Percentiles rank a stretch among this genome's conserved stretches.
Conservation (phyloP, 2,329 filamentous ascomycete species). For the Fusarium beomiforme region DNA sequence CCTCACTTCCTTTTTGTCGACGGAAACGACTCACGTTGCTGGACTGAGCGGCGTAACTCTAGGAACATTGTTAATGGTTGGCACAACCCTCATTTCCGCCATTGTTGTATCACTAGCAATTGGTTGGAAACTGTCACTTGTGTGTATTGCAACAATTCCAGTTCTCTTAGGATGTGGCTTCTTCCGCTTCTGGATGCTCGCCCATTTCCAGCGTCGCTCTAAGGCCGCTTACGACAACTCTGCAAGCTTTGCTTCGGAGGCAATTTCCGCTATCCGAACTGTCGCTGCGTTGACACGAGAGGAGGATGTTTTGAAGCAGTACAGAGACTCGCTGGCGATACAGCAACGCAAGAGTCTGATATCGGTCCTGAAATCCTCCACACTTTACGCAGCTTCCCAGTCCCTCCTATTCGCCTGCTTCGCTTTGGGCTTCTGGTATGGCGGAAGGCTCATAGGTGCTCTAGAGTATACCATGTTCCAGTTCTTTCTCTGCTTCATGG, state of each 20-base stretch:
- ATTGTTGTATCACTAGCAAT: conserved; percentile 76
- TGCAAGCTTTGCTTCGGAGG: conserved; percentile 90
- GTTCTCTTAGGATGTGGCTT: conserved; percentile 84
- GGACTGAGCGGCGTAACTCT: conserved; percentile 89
- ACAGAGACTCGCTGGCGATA: conserved; percentile 70
- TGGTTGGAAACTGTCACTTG: conserved; percentile 88
- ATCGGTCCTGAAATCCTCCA: conserved; percentile 79
- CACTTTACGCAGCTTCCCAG: conserved; percentile 85
- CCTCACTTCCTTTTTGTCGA: conserved; percentile 87
- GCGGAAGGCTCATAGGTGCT: conserved; percentile 77
- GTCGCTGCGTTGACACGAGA: conserved; percentile 92
- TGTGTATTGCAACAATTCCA: conserved; percentile 82
- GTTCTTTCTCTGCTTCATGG: conserved; percentile 91
- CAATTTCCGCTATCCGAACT: conserved; percentile 91
- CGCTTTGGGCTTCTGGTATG: conserved; percentile 93
- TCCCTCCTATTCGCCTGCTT: conserved; percentile 85
- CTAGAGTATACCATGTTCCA: conserved; percentile 81
- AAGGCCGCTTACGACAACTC: conserved; percentile 83
- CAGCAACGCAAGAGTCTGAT: conserved; percentile 76
- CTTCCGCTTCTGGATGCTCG: conserved; percentile 85
- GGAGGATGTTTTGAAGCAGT: conserved; percentile 78
- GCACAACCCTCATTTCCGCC: conserved; percentile 81
- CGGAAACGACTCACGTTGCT: conserved; percentile 87
- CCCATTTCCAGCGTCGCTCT: conserved; percentile 80
- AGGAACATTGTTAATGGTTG: conserved; percentile 83